Conservation (phyloP, 805 yeast genomes). For the Sungouiella blattae region DNA sequence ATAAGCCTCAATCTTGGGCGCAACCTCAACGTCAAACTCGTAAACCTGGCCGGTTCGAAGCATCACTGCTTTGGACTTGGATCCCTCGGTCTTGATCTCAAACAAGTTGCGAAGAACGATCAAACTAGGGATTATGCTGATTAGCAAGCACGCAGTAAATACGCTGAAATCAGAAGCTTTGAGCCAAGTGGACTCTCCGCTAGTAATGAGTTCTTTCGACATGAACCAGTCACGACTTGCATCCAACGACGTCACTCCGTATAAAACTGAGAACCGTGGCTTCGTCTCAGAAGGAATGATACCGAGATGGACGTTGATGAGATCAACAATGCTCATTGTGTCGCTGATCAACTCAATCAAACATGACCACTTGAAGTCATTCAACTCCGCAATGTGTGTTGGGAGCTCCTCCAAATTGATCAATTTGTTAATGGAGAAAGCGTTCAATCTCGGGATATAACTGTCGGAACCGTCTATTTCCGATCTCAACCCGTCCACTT, state of each 20-base stretch:
- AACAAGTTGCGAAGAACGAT: conserved; percentile 15
- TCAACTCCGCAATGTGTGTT: conserved; percentile 7
- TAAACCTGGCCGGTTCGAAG: too few relatives aligned
- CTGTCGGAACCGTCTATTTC: conserved; percentile 6
- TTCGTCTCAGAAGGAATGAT: conserved; percentile 1
- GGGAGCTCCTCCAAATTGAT: conserved; percentile 18
- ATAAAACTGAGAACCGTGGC: conserved; percentile 2
- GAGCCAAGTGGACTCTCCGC: conserved; percentile 15
- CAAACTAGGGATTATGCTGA: conserved; percentile 17
- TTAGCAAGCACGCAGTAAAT: conserved; percentile 12
- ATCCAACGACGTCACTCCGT: conserved; percentile 1
- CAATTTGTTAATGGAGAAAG: conserved; percentile 21
- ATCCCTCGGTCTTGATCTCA: neutral
- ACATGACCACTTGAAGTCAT: conserved; percentile 26
- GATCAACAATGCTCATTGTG: conserved; percentile 21
- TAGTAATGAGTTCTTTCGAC: conserved; percentile 1
- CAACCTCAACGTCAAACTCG: neutral
- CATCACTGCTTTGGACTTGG: neutral
- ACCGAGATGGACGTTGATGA: conserved; percentile 18
- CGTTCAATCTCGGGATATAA: conserved; percentile 13
- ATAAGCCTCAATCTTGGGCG: neutral
- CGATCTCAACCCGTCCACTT: neutral
- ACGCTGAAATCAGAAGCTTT: conserved; percentile 18
- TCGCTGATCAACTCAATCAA: conserved; percentile 22
- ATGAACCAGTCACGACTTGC: neutral